phyloP scores from a whole-genome alignment of 768 basidiomycete genomes.

The Leccinum disarticulatum region DNA sequence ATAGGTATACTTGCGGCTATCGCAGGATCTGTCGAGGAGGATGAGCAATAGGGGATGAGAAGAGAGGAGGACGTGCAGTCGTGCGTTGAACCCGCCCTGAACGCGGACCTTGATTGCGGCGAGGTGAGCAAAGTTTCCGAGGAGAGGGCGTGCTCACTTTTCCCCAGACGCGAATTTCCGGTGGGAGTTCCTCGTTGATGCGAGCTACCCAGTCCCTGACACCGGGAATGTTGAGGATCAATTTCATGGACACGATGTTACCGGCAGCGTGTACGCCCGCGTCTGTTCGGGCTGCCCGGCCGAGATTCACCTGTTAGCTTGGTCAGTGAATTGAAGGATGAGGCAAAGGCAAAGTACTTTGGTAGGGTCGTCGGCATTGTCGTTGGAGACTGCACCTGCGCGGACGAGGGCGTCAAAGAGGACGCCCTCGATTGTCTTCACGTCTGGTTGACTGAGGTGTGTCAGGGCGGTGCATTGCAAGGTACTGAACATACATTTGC shows the following conservation, averaged over 20 bases:
- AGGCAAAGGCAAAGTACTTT: slow-evolving; percentile 55
- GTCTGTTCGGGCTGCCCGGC: slow-evolving; percentile 92
- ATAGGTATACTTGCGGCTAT: slow-evolving; percentile 97
- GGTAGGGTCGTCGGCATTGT: slow-evolving; percentile 87
- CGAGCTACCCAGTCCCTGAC: slow-evolving; percentile 65
- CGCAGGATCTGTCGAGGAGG: slow-evolving; percentile 62
- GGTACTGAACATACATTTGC: slow-evolving; percentile 75
- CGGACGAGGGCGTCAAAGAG: slow-evolving; percentile 87
- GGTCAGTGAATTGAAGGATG: not conserved
- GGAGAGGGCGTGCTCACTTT: slow-evolving; percentile 50
- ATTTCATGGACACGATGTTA: slow-evolving; percentile 88
- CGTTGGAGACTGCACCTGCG: slow-evolving; percentile 90
- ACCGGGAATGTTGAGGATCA: slow-evolving; percentile 77
- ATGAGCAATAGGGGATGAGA: slow-evolving; percentile 5
- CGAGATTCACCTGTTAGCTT: slow-evolving; percentile 67
- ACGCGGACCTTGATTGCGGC: slow-evolving; percentile 51
- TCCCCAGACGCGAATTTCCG: slow-evolving; percentile 91
- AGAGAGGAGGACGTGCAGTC: slow-evolving; percentile 46
- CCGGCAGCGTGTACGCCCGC: slow-evolving; percentile 97
- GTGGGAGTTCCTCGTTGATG: slow-evolving; percentile 87
- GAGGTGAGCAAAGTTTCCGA: not conserved
- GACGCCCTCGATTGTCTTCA: slow-evolving; percentile 85
- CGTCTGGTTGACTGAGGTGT: slow-evolving; percentile 56
- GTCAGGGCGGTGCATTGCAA: not conserved
- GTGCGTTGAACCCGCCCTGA: slow-evolving; percentile 81